Conservation (phyloP, 1,284 basidiomycete genomes). For the Coniophora puteana region DNA sequence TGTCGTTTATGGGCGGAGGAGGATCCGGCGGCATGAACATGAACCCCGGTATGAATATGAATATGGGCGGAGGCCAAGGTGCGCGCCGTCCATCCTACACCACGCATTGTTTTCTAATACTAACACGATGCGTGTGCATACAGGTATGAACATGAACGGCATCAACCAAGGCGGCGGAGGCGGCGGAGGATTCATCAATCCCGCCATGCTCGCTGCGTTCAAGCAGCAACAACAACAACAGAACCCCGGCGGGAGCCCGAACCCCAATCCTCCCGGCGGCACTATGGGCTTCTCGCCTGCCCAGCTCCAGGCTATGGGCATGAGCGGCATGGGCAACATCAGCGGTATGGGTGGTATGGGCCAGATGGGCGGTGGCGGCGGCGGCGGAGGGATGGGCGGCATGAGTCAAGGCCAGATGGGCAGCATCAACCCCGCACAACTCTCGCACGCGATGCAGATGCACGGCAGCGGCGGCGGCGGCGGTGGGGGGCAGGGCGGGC, state of each 20-base stretch:
- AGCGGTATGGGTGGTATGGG: no score
- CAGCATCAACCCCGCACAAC: slow-evolving; percentile 16
- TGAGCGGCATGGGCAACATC: slow-evolving; percentile 23
- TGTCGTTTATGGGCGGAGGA: slow-evolving; percentile 16
- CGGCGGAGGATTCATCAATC: slow-evolving; percentile 6
- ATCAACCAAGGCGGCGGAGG: slow-evolving; percentile 1
- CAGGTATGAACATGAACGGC: slow-evolving; percentile 9
- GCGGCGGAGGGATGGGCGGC: no score
- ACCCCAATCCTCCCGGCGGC: no score
- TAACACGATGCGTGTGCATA: slow-evolving; percentile 8
- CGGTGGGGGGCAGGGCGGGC: no score
- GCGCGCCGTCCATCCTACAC: no score
- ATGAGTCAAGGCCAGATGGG: no score
- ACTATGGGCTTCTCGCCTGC: no score
- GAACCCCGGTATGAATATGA: slow-evolving; percentile 5
- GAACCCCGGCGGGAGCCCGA: no score
- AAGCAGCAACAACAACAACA: slow-evolving; percentile 8
- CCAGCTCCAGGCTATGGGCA: no score
- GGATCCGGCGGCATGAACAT: slow-evolving; percentile 10
- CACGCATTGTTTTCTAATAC: slow-evolving; percentile 7
- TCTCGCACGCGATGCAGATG: slow-evolving; percentile 8
- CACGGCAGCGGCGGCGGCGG: slow-evolving; percentile 4
- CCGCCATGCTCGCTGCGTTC: slow-evolving; percentile 10
- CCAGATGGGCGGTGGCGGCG: no score
- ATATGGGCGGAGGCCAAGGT: slow-evolving; percentile 5